These are phyloP conservation scores for Saccharomycopsis sp. DNA, from an alignment of 805 yeast species.

Conservation along the genomic window DNA sequence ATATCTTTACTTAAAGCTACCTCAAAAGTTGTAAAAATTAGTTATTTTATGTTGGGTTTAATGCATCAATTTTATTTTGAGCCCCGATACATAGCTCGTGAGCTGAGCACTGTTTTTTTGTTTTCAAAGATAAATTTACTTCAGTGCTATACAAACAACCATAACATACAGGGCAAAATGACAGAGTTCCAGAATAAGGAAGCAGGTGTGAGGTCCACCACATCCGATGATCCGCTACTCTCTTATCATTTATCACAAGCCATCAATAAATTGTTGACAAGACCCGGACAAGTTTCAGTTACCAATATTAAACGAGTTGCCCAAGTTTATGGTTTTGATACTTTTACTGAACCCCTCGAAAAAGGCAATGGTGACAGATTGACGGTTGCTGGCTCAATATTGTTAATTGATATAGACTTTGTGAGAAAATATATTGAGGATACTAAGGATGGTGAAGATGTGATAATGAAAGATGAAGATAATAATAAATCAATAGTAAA, in stretches of 20 bases:
- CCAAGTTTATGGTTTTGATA: slow-evolving; percentile 16
- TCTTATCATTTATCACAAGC: slow-evolving; percentile 5
- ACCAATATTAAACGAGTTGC: slow-evolving; percentile 13
- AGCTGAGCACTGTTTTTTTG: no score
- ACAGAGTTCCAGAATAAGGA: background rate
- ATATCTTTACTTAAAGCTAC: no score
- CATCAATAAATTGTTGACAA: slow-evolving; percentile 1
- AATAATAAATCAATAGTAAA: slow-evolving; percentile 19
- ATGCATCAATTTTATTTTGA: no score
- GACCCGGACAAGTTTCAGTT: slow-evolving; percentile 16
- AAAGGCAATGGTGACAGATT: slow-evolving; percentile 20
- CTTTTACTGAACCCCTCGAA: slow-evolving; percentile 7
- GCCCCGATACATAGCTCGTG: no score
- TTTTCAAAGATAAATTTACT: no score
- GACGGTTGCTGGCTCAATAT: slow-evolving; percentile 27
- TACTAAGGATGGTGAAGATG: background rate
- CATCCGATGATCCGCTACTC: slow-evolving; percentile 10
- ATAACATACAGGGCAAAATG: background rate
- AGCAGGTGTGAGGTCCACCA: background rate
- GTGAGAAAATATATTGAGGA: background rate
- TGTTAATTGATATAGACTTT: slow-evolving; percentile 30
- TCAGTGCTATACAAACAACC: no score
- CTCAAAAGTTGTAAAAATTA: no score
- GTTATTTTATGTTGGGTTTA: no score
- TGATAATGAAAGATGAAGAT: background rate